Base-by-base conservation (phyloP, 768 basidiomycete species). In the Rubroboletus pulcherrimus region DNA sequence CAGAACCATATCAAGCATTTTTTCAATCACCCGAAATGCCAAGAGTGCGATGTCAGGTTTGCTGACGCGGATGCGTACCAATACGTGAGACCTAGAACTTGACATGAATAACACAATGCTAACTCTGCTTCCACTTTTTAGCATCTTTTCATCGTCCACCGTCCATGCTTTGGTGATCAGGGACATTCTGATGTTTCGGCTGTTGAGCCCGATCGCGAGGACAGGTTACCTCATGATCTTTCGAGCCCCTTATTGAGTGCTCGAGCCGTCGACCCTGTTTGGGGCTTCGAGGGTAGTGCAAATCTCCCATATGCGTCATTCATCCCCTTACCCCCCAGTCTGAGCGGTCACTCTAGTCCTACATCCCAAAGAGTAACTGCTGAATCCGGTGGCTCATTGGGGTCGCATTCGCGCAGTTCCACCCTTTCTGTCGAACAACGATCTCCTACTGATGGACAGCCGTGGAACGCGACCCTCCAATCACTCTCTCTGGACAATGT, bases 11-110 rank as follows among this genome's bases (percentile, higher is more conserved):
- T 75, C 60, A 66, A 56, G 19, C 67, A 69, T 11, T 79, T 81
- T 17, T 65, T 70, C 24, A 65, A 59, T 17, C 81, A 82, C 63
- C 78, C 81, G 3, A 75, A 74, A 51, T 81, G 81, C 53, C 56
- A 64, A 26, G 61, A 66, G 31, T 82, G 81, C 49, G 61, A 67
- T n/a, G 49, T 72, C 43, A 76, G 78, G 31, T 81, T 79, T 53
- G 57, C 67, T 43, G 75, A 78, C 53, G 64, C 71, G 26, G 69
- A 69, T 42, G 67, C 69, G 2, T 70, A 74, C 55, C 66, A 72
- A 55, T 61, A 73, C 46, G 79, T 79, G 54, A 53, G 72, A 29
- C 37, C 48, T 21, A 30, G 26, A 31, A 2, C 49, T 51, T 42
- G 46, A 26, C 37, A 15, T 24, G 34, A 24, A 33, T 31, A 41